Conservation (phyloP, 2,329 filamentous ascomycete species). For the Hymenoscyphus salicellus region DNA sequence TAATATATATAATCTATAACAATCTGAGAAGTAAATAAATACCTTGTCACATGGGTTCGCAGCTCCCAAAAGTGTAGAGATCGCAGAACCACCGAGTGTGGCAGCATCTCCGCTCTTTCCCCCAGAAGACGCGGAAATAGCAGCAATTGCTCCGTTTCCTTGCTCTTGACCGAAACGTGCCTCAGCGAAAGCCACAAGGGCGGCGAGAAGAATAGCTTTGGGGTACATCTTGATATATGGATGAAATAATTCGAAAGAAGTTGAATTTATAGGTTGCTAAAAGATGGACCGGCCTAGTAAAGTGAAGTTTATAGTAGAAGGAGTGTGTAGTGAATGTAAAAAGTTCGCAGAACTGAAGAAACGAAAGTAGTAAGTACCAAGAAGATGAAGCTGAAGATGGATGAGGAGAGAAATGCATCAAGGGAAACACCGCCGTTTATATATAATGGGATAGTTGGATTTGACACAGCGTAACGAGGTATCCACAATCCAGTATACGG, state of each 20-base stretch:
- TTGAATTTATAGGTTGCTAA: constrained; percentile 2
- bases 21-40: constrained; percentile 32
- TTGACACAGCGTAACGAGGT: not conserved
- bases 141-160: constrained; percentile 43
- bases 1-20: not conserved
- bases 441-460: not conserved
- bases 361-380: constrained; percentile 8
- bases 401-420: not conserved
- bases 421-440: not conserved
- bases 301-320: not conserved
- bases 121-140: constrained; percentile 51
- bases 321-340: constrained; percentile 11
- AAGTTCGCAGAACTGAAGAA: constrained; percentile 8
- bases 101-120: constrained; percentile 59
- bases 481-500: not conserved
- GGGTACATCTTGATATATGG: constrained; percentile 8
- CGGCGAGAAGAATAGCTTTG: constrained; percentile 5
- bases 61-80: constrained; percentile 60
- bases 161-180: constrained; percentile 63
- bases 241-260: not conserved
- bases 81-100: constrained; percentile 61
- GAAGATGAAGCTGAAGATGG: not conserved
- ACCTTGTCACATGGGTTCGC: constrained; percentile 63
- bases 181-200: constrained; percentile 26
- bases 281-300: constrained; percentile 9